Percentiles rank a stretch among this genome's conserved stretches.
Evolutionary conservation across 176 grass and related monocot genomes (phyloP).

Genomic region (Rhynchospora pubera): DNA sequence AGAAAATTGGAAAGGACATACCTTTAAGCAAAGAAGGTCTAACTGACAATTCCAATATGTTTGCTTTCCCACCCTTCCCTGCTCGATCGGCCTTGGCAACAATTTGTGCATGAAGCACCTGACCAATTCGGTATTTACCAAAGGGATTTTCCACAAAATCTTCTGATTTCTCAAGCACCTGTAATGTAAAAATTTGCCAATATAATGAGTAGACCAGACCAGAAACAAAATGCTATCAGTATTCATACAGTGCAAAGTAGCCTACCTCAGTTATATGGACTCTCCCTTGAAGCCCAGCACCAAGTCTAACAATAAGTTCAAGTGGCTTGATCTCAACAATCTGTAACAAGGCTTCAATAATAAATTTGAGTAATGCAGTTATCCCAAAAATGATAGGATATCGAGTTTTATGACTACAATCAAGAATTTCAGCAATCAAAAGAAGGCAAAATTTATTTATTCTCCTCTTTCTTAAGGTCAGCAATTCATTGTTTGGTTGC

Average conservation of each 20-base stretch:
- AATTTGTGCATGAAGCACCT: slow-evolving; percentile 55
- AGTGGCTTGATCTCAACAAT: slow-evolving; percentile 84
- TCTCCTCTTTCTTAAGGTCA: neutral
- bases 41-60: slow-evolving; percentile 75
- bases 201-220: slow-evolving; percentile 17
- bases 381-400: neutral
- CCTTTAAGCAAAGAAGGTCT: slow-evolving; percentile 58
- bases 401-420: neutral
- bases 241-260: neutral
- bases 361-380: slow-evolving; percentile 5
- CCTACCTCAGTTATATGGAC: slow-evolving; percentile 92
- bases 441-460: neutral
- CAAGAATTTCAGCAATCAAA: neutral
- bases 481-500: neutral
- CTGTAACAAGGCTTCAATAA: slow-evolving; percentile 27
- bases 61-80: slow-evolving; percentile 49
- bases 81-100: slow-evolving; percentile 45
- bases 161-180: slow-evolving; percentile 55
- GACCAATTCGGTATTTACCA: slow-evolving; percentile 54
- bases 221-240: neutral
- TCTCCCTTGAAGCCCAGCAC: slow-evolving; percentile 57
- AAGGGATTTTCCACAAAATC: slow-evolving; percentile 58
- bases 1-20: slow-evolving; percentile 20
- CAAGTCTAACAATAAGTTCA: slow-evolving; percentile 66
- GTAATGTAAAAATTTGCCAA: slow-evolving; percentile 5